Percentiles rank a stretch among this genome's conserved stretches.
Conservation (phyloP, 257 asterid genomes). For the Rehmannia glutinosa region DNA sequence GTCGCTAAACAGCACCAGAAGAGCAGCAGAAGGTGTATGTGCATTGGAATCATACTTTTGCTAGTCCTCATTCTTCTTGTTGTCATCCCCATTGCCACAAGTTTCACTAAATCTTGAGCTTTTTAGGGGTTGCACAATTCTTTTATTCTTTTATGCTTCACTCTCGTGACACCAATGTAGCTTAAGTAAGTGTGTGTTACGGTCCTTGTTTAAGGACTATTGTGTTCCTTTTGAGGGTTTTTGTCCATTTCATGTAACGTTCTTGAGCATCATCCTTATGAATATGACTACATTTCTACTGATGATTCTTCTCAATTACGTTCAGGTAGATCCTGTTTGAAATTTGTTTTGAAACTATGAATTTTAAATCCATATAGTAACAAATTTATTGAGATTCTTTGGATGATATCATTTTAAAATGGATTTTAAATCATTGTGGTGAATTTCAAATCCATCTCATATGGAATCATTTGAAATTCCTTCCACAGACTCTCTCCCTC, state of each 20-base stretch:
- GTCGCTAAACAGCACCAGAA: conserved; percentile 65
- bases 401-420: too few species aligned
- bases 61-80: conserved; percentile 53
- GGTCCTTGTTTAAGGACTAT: too few species aligned
- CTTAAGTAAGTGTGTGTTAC: neutral
- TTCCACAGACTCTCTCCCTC: too few species aligned
- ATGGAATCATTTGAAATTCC: too few species aligned
- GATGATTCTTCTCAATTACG: too few species aligned
- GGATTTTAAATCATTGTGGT: too few species aligned
- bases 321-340: too few species aligned
- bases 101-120: conserved; percentile 53
- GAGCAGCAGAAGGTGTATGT: conserved; percentile 81
- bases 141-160: conserved; percentile 13
- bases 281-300: neutral
- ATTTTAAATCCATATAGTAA: too few species aligned
- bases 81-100: conserved; percentile 66
- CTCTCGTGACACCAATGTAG: conserved; percentile 18
- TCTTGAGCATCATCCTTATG: too few species aligned
- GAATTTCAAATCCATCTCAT: too few species aligned
- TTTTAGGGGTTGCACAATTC: neutral
- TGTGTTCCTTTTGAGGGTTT: neutral
- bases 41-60: conserved; percentile 60
- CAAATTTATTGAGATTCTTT: too few species aligned
- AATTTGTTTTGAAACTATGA: too few species aligned
- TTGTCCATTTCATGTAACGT: neutral